Conservation (phyloP, 2,329 filamentous ascomycete species). For the Pseudogymnoascus verrucosus region DNA sequence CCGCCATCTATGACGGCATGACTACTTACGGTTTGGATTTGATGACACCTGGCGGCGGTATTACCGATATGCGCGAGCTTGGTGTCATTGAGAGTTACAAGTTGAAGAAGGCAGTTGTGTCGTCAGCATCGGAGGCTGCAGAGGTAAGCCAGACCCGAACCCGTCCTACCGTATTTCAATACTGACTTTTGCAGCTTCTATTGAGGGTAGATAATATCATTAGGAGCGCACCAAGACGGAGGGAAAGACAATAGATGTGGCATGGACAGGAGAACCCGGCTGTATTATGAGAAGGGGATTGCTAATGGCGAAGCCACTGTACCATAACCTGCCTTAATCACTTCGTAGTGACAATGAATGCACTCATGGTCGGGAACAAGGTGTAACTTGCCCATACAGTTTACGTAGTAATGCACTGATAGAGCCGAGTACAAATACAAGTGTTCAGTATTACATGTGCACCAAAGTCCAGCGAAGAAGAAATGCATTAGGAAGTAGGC, state of each 20-base stretch:
- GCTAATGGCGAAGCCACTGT: slow-evolving; percentile 17
- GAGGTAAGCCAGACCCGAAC: slow-evolving; percentile 55
- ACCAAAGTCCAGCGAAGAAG: neutral
- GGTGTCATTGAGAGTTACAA: slow-evolving; percentile 98
- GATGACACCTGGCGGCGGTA: slow-evolving; percentile 79
- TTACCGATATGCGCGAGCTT: slow-evolving; percentile 90
- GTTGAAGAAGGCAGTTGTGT: slow-evolving; percentile 95
- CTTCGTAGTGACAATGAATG: neutral
- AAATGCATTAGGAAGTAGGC: neutral
- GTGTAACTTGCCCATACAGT: slow-evolving; percentile 6
- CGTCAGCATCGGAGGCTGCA: slow-evolving; percentile 89
- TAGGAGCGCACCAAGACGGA: slow-evolving; percentile 75
- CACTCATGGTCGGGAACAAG: slow-evolving; percentile 5
- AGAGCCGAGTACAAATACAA: slow-evolving; percentile 3
- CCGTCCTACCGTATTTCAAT: slow-evolving; percentile 15
- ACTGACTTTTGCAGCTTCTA: slow-evolving; percentile 55
- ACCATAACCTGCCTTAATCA: slow-evolving; percentile 29
- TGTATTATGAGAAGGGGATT: slow-evolving; percentile 25
- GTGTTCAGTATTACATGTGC: neutral
- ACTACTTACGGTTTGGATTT: slow-evolving; percentile 87
- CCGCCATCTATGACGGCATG: slow-evolving; percentile 91
- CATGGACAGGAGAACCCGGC: slow-evolving; percentile 16
- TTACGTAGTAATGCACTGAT: neutral
- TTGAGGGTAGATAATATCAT: slow-evolving; percentile 98
- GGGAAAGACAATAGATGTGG: slow-evolving; percentile 58